A percentile compares a stretch with the other conserved stretches of the same genome.
Evolutionary conservation across 2,329 filamentous ascomycete species (phyloP).

Genomic region (Aspergillus hiratsukae): DNA sequence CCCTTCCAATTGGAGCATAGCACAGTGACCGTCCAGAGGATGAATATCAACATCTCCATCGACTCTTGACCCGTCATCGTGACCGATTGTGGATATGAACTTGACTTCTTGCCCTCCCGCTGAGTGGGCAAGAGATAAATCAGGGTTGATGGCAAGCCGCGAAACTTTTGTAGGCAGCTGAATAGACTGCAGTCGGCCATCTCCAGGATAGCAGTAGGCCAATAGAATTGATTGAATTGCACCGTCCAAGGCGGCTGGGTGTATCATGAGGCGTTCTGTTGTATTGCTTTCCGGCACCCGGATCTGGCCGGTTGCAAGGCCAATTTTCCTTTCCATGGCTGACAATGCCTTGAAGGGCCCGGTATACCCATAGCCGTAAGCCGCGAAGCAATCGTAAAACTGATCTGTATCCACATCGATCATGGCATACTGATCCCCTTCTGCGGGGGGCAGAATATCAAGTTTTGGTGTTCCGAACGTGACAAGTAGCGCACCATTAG

Average conservation of each 20-base stretch:
- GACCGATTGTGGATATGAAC: no score
- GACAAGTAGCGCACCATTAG: not conserved
- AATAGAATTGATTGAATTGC: not conserved
- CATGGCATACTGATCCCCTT: not conserved
- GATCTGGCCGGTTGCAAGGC: not conserved
- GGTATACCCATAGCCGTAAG: conserved; percentile 2
- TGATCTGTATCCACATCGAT: not conserved
- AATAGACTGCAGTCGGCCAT: not conserved
- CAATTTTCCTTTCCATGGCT: not conserved
- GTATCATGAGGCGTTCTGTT: not conserved
- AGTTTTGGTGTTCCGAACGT: not conserved
- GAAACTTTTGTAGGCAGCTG: not conserved
- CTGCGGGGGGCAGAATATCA: not conserved
- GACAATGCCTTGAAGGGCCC: not conserved
- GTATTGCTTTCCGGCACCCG: not conserved
- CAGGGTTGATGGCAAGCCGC: conserved; percentile 8
- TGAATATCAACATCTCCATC: not conserved
- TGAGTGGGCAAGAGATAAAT: no score
- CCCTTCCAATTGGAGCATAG: no score
- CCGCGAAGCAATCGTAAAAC: not conserved
- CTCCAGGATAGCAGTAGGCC: not conserved
- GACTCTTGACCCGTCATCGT: not conserved
- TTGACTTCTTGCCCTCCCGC: no score
- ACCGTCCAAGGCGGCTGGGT: not conserved
- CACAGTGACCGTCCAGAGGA: not conserved